phyloP scores from a whole-genome alignment of 257 asterid species.

The Eustoma russellianum region DNA sequence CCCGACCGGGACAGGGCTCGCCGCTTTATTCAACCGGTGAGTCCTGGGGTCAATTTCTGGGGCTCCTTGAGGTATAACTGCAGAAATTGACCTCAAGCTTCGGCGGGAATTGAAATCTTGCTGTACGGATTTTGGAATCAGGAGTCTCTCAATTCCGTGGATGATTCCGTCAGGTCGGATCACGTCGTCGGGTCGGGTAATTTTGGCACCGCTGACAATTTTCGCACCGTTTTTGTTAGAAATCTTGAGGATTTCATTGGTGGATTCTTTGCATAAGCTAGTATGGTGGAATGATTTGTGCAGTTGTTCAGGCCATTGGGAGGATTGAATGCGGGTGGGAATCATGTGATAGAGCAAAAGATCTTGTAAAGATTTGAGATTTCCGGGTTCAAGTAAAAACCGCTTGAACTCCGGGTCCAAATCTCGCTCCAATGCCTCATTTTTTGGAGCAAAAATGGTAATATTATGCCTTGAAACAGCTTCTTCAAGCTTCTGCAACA shows the following conservation, averaged over 20 bases:
- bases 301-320: constrained; percentile 23
- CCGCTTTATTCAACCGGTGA: constrained; percentile 49
- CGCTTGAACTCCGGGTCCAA: constrained; percentile 91
- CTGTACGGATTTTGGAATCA: constrained; percentile 77
- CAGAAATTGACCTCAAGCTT: constrained; percentile 58
- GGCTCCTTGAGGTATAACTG: constrained; percentile 72
- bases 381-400: constrained; percentile 69
- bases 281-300: constrained; percentile 12
- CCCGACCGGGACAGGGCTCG: constrained; percentile 46
- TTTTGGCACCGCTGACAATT: constrained; percentile 30
- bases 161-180: constrained; percentile 88
- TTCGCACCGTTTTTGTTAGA: constrained; percentile 27
- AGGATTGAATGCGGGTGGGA: constrained; percentile 60
- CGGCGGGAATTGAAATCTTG: constrained; percentile 74
- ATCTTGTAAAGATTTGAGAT: constrained; percentile 68
- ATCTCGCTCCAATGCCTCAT: constrained; percentile 73
- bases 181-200: constrained; percentile 47
- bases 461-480: constrained; percentile 72
- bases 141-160: constrained; percentile 76
- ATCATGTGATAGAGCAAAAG: constrained; percentile 72
- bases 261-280: constrained; percentile 48
- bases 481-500: constrained; percentile 70
- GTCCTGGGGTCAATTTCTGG: constrained; percentile 91
- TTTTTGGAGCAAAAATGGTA: constrained; percentile 83
- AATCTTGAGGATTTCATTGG: constrained; percentile 30